These are phyloP conservation scores for Nannizziopsis barbatae DNA, from an alignment of 2,329 filamentous ascomycete genomes.

Conservation along the genomic window DNA sequence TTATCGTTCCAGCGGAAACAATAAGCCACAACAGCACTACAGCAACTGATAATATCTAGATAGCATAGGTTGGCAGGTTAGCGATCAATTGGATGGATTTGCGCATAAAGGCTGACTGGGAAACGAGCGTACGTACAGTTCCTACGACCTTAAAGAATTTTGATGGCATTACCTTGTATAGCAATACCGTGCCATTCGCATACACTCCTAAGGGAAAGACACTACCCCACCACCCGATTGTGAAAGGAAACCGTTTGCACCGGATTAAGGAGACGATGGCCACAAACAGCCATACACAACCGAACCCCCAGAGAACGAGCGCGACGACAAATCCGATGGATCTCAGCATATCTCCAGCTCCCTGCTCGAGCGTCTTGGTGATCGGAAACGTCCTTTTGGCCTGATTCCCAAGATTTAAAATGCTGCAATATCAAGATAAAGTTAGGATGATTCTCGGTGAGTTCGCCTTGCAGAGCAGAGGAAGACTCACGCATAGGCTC, in stretches of 20 bases:
- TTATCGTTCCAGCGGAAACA: constrained; percentile 41
- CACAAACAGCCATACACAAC: constrained; percentile 32
- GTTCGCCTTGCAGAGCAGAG: constrained; percentile 10
- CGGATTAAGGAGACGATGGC: constrained; percentile 28
- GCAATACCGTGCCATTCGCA: constrained; percentile 35
- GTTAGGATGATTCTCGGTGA: neutral
- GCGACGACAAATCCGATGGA: constrained; percentile 28
- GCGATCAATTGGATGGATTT: constrained; percentile 2
- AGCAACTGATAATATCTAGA: constrained; percentile 38
- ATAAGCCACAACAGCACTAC: constrained; percentile 48
- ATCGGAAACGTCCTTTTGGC: constrained; percentile 30
- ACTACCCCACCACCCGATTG: constrained; percentile 54
- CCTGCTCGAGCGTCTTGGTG: constrained; percentile 24
- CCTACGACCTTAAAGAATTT: constrained; percentile 47
- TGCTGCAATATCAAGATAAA: constrained; percentile 18
- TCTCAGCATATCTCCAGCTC: constrained; percentile 27
- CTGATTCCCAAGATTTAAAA: constrained; percentile 42
- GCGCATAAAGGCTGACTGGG: neutral
- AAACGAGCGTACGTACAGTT: constrained; percentile 31
- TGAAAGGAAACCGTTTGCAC: constrained; percentile 43
- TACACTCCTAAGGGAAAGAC: constrained; percentile 50
- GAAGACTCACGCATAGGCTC: constrained; percentile 44
- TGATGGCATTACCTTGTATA: constrained; percentile 43
- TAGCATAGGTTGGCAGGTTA: neutral
- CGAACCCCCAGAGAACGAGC: constrained; percentile 33